These are phyloP conservation scores for Phascolomyces articulosus DNA, from an alignment of 371 early-diverging fungal genomes.

Conservation along the genomic window DNA sequence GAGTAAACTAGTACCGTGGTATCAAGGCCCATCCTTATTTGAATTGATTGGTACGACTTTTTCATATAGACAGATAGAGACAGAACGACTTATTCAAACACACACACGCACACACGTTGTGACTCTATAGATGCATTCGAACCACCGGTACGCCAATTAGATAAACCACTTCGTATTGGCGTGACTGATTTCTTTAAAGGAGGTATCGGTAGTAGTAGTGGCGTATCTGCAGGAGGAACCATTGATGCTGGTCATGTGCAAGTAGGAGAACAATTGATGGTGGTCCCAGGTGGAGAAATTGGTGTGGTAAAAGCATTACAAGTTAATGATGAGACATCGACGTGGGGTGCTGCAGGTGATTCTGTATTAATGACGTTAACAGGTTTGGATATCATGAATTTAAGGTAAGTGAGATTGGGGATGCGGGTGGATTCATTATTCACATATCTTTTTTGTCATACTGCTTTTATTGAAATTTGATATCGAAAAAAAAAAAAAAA, in stretches of 20 bases:
- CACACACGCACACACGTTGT: no score
- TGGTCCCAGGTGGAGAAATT: slow-evolving; percentile 81
- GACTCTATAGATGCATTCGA: slow-evolving; percentile 64
- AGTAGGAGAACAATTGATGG: slow-evolving; percentile 79
- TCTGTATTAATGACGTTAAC: slow-evolving; percentile 77
- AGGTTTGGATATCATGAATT: slow-evolving; percentile 80
- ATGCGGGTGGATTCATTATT: neutral
- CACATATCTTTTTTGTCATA: neutral
- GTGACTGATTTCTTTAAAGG: slow-evolving; percentile 89
- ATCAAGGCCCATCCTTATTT: slow-evolving; percentile 66
- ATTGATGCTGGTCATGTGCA: slow-evolving; percentile 87
- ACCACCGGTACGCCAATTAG: slow-evolving; percentile 74
- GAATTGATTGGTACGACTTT: slow-evolving; percentile 58
- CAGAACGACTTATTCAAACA: neutral
- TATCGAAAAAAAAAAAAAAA: no score
- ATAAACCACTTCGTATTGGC: slow-evolving; percentile 82
- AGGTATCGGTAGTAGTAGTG: slow-evolving; percentile 64
- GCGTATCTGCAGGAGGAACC: slow-evolving; percentile 83
- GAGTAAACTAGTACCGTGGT: slow-evolving; percentile 65
- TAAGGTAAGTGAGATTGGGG: slow-evolving; percentile 54
- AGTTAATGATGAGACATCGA: slow-evolving; percentile 66
- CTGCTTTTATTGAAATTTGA: neutral
- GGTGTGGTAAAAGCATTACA: slow-evolving; percentile 84
- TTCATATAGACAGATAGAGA: no score
- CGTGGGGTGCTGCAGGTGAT: slow-evolving; percentile 95